Evolutionary conservation across 2,329 filamentous ascomycete genomes (phyloP), one percentile per base, ranked within the genome.

Genomic region (Pyricularia pennisetigena): DNA sequence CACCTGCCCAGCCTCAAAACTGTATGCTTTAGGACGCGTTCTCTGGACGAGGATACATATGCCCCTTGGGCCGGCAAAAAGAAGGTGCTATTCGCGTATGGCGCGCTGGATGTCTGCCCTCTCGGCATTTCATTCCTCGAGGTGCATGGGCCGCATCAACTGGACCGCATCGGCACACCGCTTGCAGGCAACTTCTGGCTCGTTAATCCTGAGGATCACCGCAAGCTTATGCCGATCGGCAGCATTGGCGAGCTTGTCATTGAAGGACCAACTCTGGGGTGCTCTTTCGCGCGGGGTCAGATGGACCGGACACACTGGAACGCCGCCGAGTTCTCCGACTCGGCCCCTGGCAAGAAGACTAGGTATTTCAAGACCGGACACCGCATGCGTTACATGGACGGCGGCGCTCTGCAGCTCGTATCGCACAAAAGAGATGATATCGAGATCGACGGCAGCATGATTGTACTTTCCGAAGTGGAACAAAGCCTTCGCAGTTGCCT

Each of bases 161-260:
- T 81, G 4, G 78, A 75, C 59, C 77, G 82, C 32, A 82, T 86
- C 9, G 79, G 81, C 1, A 79, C 78, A 0, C 83, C 83, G 0
- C 79, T 85, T 10, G 77, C 79, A 2, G 83, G 84, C 4, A 80
- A 79, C 10, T 83, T 84, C 65, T 82, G 83, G 79, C 79, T 86
- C 16, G 81, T 85, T n/a, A 83, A 83, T 65, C 80, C 82, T 0
- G 80, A 85, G 3, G 81, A 86, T 67, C 78, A 79, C 32, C 80
- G 80, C 70, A 81, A 79, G 41, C 78, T 85, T 54, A 80, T 85
- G 76, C 85, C 84, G 0, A 75, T 85, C 14, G 86, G 86, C 1
- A 80, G 82, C 0, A 77, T 86, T 0, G 85, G 85, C 0, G 87
- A 90, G 72, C 77, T 90, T 2, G 80, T 88, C 3, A 83, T 90